Evolutionary conservation across 495 filamentous ascomycete species (phyloP).

Genomic region (Poronia punctata): DNA sequence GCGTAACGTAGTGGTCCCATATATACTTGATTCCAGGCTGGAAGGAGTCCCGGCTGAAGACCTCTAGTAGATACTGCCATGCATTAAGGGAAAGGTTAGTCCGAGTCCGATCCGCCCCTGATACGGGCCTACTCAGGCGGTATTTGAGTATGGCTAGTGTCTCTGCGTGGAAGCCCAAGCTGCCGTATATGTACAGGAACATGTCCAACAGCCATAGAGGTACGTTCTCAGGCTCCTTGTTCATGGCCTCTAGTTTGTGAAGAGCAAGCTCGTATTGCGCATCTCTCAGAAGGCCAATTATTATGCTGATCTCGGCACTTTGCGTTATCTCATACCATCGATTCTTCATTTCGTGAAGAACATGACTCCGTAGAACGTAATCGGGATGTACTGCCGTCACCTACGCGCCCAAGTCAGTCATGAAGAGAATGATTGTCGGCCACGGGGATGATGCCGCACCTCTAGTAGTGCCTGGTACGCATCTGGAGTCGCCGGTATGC

Average conservation of each 20-base stretch:
- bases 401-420: constrained; percentile 32
- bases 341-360: constrained; percentile 64
- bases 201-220: constrained; percentile 70
- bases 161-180: constrained; percentile 66
- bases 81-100: constrained; percentile 31
- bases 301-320: constrained; percentile 59
- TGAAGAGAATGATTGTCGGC: not conserved
- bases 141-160: constrained; percentile 57
- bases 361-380: constrained; percentile 61
- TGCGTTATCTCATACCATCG: constrained; percentile 61
- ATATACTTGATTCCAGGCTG: constrained; percentile 43
- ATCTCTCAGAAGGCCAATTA: constrained; percentile 69
- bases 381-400: constrained; percentile 79
- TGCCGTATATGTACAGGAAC: constrained; percentile 62
- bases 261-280: constrained; percentile 75
- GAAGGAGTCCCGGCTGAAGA: constrained; percentile 45
- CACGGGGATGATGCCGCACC: constrained; percentile 33
- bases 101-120: constrained; percentile 35
- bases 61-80: constrained; percentile 67
- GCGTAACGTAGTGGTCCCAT: constrained; percentile 55
- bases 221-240: constrained; percentile 46
- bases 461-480: constrained; percentile 68
- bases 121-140: constrained; percentile 36
- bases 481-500: constrained; percentile 52
- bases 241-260: constrained; percentile 62